Conservation (phyloP, 805 yeast species). For the Wickerhamiella cacticola region DNA sequence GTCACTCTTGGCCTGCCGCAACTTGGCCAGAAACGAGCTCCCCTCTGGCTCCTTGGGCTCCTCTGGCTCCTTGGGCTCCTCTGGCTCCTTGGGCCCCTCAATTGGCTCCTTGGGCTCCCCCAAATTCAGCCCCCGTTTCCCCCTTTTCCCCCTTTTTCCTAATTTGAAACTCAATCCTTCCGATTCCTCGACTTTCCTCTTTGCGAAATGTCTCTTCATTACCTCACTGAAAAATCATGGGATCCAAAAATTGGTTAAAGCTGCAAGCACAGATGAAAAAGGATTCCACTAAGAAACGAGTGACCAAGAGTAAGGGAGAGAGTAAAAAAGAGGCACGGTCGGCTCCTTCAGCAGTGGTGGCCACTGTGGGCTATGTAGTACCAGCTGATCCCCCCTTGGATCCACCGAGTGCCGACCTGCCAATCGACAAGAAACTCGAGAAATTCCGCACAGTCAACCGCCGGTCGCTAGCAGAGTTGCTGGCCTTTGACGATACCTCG, state of each 20-base stretch:
- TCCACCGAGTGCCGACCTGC: too few relatives aligned
- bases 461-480: background rate
- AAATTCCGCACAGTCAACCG: background rate
- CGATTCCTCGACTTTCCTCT: background rate
- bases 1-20: background rate
- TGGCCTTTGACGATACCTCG: background rate
- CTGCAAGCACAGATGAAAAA: background rate
- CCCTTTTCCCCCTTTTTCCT: background rate
- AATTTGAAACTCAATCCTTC: background rate
- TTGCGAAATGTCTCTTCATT: slow-evolving; percentile 2
- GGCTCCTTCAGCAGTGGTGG: too few relatives aligned
- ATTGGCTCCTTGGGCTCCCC: background rate
- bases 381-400: too few relatives aligned
- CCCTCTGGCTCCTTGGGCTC: background rate
- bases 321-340: too few relatives aligned
- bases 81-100: background rate
- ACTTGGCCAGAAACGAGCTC: background rate
- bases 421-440: background rate
- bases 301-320: background rate
- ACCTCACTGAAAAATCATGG: background rate
- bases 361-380: too few relatives aligned
- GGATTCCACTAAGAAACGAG: background rate
- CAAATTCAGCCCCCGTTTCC: too few relatives aligned
- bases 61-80: background rate
- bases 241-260: slow-evolving; percentile 2